A percentile compares a stretch with the other conserved stretches of the same genome.
phyloP scores from a whole-genome alignment of 202 grass and related monocot genomes.

The Zizania palustris region DNA sequence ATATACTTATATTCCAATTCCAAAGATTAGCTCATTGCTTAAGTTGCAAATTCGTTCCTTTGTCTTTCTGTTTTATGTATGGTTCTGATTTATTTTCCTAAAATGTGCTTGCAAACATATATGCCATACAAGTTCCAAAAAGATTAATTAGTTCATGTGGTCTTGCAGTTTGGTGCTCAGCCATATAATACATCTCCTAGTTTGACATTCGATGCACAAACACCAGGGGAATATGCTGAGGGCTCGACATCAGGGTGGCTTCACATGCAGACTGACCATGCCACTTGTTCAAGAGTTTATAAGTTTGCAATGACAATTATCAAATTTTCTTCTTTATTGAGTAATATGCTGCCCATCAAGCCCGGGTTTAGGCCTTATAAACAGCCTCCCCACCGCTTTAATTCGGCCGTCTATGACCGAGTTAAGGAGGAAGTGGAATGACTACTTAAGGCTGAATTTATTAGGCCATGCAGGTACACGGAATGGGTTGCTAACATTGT shows the following conservation, averaged over 20 bases:
- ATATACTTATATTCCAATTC: not conserved
- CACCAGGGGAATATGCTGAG: slow-evolving; percentile 68
- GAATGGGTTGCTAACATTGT: no score
- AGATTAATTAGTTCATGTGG: slow-evolving; percentile 5
- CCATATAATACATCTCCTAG: slow-evolving; percentile 49
- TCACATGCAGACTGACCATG: slow-evolving; percentile 79
- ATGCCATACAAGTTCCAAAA: not conserved
- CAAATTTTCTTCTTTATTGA: no score
- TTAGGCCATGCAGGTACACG: no score
- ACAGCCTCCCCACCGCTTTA: no score
- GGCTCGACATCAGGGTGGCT: slow-evolving; percentile 69
- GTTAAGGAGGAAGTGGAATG: no score
- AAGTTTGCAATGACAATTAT: no score
- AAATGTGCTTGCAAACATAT: no score
- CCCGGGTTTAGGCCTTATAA: no score
- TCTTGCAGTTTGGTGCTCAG: slow-evolving; percentile 58
- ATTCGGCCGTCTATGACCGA: no score
- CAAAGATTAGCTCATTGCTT: not conserved
- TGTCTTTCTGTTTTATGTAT: not conserved
- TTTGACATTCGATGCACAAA: slow-evolving; percentile 62
- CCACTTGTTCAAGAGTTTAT: no score
- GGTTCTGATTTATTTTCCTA: not conserved
- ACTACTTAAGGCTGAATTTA: no score
- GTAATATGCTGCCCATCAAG: no score
- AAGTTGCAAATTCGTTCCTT: not conserved